Conservation (phyloP, 441 rosid species). For the Pelargonium citronellum region DNA sequence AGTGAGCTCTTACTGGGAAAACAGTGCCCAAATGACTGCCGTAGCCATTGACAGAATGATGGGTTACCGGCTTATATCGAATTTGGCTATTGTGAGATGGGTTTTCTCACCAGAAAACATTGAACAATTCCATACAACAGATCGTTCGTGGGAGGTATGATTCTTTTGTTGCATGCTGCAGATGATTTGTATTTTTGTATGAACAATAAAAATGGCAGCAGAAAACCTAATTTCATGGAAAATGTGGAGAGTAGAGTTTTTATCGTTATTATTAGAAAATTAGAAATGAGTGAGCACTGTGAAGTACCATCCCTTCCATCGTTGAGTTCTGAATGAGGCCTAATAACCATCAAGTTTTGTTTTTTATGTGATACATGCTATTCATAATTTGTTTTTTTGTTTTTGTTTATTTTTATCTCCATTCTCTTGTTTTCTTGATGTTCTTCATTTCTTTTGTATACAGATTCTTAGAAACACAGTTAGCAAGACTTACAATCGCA, state of each 20-base stretch:
- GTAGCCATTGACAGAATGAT: constrained; percentile 96
- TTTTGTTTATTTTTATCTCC: neutral
- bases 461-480: constrained; percentile 92
- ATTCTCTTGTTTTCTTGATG: constrained; percentile 4
- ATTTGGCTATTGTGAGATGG: constrained; percentile 92
- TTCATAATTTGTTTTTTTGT: neutral
- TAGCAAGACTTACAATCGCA: constrained; percentile 84
- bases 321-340: neutral
- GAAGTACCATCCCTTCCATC: neutral
- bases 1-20: constrained; percentile 84
- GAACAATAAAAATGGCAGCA: neutral
- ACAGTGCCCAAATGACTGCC: constrained; percentile 79
- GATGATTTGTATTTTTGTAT: constrained; percentile 6
- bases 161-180: neutral
- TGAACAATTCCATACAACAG: constrained; percentile 78
- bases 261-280: neutral
- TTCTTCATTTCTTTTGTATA: constrained; percentile 16
- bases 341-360: neutral
- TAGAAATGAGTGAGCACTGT: neutral
- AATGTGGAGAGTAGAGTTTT: neutral
- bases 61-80: constrained; percentile 95
- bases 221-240: neutral
- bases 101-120: constrained; percentile 77
- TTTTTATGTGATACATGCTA: neutral
- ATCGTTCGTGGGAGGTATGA: constrained; percentile 92